phyloP scores from a whole-genome alignment of 805 yeast species.

The Pichia paraexigua region DNA sequence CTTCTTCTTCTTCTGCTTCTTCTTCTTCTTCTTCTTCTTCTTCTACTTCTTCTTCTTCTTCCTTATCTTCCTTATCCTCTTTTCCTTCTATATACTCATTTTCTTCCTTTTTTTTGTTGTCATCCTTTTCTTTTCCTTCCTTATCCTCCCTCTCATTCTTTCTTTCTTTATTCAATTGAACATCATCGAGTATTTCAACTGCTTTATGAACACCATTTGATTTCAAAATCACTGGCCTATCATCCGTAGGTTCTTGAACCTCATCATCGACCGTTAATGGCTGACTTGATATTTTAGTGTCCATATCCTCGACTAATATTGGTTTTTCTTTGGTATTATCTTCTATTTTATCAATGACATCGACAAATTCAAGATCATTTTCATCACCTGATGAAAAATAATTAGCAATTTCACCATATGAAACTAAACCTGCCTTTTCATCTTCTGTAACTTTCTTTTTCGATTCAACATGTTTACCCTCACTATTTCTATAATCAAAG shows the following conservation, averaged over 20 bases:
- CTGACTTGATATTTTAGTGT: neutral
- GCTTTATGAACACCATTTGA: neutral
- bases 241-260: neutral
- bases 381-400: conserved; percentile 15
- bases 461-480: too few relatives aligned
- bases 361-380: conserved; percentile 13
- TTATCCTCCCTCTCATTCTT: too few relatives aligned
- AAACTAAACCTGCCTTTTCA: conserved; percentile 41
- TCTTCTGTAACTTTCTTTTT: conserved; percentile 26
- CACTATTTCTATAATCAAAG: neutral
- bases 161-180: neutral
- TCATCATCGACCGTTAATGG: neutral
- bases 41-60: too few relatives aligned
- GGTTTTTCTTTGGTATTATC: neutral
- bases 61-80: neutral
- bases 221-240: neutral
- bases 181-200: neutral
- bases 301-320: neutral
- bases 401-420: conserved; percentile 41
- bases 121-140: too few relatives aligned
- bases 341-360: neutral
- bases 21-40: neutral
- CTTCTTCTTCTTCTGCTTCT: neutral
- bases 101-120: too few relatives aligned
- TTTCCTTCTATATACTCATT: too few relatives aligned